These are phyloP conservation scores for Hirsutella thompsonii DNA, from an alignment of 2,329 filamentous ascomycete species.

Conservation along the genomic window DNA sequence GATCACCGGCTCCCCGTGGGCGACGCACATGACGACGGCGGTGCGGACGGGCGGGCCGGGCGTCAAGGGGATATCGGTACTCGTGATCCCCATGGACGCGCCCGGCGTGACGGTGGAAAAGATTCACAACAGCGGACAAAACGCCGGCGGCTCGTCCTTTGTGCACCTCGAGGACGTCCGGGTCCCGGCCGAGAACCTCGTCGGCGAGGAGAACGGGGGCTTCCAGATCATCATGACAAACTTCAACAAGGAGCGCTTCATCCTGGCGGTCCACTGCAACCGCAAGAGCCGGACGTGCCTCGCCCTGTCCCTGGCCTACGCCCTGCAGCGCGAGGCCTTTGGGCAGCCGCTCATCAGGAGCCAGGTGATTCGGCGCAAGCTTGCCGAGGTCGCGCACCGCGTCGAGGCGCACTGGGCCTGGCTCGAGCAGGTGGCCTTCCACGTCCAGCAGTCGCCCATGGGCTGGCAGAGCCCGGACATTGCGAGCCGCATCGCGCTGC, in stretches of 20 bases:
- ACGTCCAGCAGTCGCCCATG: conserved; percentile 22
- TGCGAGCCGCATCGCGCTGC: conserved; percentile 16
- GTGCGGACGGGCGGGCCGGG: conserved; percentile 45
- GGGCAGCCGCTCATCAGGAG: conserved; percentile 43
- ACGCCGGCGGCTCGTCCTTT: conserved; percentile 47
- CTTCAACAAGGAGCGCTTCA: conserved; percentile 47
- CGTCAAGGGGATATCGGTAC: conserved; percentile 38
- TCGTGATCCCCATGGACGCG: conserved; percentile 39
- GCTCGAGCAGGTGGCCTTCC: conserved; percentile 47
- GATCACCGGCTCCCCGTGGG: conserved; percentile 51
- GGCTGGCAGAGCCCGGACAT: conserved; percentile 19
- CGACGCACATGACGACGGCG: conserved; percentile 49
- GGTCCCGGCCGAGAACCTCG: conserved; percentile 26
- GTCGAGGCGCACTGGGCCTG: conserved; percentile 51
- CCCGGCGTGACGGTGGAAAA: conserved; percentile 35
- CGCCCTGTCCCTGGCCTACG: conserved; percentile 37
- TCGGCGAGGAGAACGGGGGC: conserved; percentile 41
- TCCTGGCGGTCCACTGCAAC: conserved; percentile 42
- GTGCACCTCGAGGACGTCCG: conserved; percentile 41
- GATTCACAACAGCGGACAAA: conserved; percentile 54
- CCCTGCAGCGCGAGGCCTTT: conserved; percentile 41
- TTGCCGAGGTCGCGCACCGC: conserved; percentile 43
- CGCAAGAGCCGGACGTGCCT: conserved; percentile 43
- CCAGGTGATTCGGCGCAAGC: conserved; percentile 46
- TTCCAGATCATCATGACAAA: conserved; percentile 44